phyloP scores from a whole-genome alignment of 805 yeast species.

The Yarrowia osloensis region DNA sequence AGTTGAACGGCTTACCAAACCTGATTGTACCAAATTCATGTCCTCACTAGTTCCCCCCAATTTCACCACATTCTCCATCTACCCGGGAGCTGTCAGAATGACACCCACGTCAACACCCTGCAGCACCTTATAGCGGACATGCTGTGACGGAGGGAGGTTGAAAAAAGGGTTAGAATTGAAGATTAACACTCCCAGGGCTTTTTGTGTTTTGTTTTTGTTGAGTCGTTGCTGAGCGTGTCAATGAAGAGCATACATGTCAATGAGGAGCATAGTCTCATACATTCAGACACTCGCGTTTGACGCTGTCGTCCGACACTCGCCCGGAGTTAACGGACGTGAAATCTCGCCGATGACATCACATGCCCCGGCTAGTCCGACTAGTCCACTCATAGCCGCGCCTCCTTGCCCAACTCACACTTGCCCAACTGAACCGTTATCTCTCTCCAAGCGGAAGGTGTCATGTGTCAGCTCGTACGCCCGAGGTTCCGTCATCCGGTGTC shows the following conservation, averaged over 20 bases:
- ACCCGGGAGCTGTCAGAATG: neutral
- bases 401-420: neutral
- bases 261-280: too few species aligned
- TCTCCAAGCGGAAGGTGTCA: neutral
- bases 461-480: neutral
- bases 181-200: neutral
- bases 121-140: neutral
- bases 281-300: too few species aligned
- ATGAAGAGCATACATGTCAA: too few species aligned
- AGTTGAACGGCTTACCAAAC: too few species aligned
- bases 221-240: neutral
- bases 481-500: neutral
- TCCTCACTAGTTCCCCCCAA: too few species aligned
- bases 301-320: too few species aligned
- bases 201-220: neutral
- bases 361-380: too few species aligned
- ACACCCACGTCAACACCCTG: neutral
- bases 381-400: neutral
- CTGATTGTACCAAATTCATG: too few species aligned
- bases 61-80: neutral
- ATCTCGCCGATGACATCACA: too few species aligned
- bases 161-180: neutral
- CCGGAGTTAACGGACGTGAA: too few species aligned
- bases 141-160: too few species aligned
- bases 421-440: neutral